Evolutionary conservation across 768 basidiomycete genomes (phyloP).

Genomic region (Strobilomyces dryophilus): DNA sequence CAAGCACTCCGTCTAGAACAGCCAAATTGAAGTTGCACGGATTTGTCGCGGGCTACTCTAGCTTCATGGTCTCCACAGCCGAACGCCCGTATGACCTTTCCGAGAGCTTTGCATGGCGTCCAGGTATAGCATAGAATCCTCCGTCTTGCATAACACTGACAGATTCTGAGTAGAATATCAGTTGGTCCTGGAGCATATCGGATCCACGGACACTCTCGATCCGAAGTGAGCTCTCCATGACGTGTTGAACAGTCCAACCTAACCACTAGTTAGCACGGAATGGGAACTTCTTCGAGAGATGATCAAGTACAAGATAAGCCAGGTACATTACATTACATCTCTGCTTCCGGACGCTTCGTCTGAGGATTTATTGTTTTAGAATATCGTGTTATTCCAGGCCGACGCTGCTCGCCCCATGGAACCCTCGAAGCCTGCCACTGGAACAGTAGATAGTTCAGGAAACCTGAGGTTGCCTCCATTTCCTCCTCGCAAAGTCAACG

Average conservation of each 20-base stretch:
- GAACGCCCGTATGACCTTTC: constrained; percentile 9
- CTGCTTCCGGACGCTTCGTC: background rate
- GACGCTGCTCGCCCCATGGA: constrained; percentile 36
- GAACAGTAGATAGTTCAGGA: constrained; percentile 36
- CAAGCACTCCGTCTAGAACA: too few relatives aligned
- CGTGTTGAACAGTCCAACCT: constrained; percentile 9
- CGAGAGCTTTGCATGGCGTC: constrained; percentile 45
- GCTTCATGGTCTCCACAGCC: constrained; percentile 18
- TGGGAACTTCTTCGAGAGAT: constrained; percentile 68
- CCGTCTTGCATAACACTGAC: background rate
- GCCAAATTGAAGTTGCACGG: background rate
- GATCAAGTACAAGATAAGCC: constrained; percentile 65
- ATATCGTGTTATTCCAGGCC: constrained; percentile 45
- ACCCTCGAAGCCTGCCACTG: constrained; percentile 37
- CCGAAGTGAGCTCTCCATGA: constrained; percentile 31
- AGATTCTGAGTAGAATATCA: constrained; percentile 49
- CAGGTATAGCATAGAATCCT: constrained; percentile 36
- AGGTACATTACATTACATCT: constrained; percentile 39
- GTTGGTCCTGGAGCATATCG: constrained; percentile 53
- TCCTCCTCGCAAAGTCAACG: constrained; percentile 50
- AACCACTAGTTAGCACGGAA: constrained; percentile 44
- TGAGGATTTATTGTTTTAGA: constrained; percentile 32
- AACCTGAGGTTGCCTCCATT: constrained; percentile 74
- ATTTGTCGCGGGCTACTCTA: background rate
- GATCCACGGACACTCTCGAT: constrained; percentile 61